These are phyloP conservation scores for Cubamyces lactineus DNA, from an alignment of 768 basidiomycete genomes.

Conservation along the genomic window DNA sequence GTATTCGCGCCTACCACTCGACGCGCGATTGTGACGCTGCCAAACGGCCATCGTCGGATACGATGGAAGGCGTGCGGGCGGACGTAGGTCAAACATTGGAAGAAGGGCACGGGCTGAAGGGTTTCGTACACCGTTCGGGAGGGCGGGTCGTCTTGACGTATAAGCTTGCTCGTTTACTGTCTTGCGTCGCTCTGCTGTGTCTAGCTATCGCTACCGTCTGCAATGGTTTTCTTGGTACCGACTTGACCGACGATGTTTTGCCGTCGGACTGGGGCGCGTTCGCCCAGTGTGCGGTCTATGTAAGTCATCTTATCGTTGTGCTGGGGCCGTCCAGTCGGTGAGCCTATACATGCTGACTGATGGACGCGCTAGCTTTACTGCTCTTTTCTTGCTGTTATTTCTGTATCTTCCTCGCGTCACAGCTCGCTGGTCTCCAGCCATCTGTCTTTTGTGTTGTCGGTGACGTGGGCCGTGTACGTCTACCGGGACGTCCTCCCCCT, in stretches of 20 bases:
- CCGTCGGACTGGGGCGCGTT: background rate
- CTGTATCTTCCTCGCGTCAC: slow-evolving; percentile 24
- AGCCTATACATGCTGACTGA: background rate
- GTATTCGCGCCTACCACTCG: no score
- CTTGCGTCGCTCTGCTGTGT: background rate
- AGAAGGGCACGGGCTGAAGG: background rate
- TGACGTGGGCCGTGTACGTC: slow-evolving; percentile 49
- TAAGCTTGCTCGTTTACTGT: background rate
- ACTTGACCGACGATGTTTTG: background rate
- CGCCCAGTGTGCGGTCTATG: slow-evolving; percentile 1
- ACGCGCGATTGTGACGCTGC: no score
- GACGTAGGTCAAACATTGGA: background rate
- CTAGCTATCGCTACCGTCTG: background rate
- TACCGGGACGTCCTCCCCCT: slow-evolving; percentile 64
- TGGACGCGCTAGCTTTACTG: slow-evolving; percentile 34
- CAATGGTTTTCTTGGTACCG: background rate
- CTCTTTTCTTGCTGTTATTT: slow-evolving; percentile 37
- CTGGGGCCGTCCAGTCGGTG: background rate
- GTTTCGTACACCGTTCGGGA: background rate
- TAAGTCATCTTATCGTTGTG: background rate
- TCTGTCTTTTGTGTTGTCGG: slow-evolving; percentile 49
- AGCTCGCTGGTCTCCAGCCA: slow-evolving; percentile 44
- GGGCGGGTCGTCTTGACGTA: background rate
- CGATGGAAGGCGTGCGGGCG: background rate
- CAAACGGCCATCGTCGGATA: background rate